These are phyloP conservation scores for Gymnopilus dilepis DNA, from an alignment of 768 basidiomycete genomes.

Conservation along the genomic window DNA sequence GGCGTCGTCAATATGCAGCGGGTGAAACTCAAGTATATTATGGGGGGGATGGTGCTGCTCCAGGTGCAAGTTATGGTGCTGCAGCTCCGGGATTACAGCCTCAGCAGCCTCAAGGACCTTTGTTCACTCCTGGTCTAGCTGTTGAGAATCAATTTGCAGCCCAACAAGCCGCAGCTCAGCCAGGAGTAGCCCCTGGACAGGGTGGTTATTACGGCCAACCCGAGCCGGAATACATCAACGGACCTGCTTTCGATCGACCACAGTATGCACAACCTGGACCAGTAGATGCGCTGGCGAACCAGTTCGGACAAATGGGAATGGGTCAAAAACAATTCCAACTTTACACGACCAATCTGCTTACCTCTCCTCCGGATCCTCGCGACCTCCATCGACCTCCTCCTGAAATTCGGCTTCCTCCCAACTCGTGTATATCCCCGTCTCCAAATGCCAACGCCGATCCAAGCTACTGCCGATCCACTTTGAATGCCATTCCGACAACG, in stretches of 20 bases:
- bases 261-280: conserved; percentile 50
- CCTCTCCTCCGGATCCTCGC: conserved; percentile 89
- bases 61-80: conserved; percentile 45
- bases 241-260: conserved; percentile 44
- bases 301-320: conserved; percentile 91
- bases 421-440: conserved; percentile 77
- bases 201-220: conserved; percentile 47
- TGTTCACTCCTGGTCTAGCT: conserved; percentile 87
- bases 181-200: conserved; percentile 33
- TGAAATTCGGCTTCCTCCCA: conserved; percentile 87
- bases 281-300: conserved; percentile 74
- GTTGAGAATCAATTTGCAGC: conserved; percentile 69
- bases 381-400: conserved; percentile 85
- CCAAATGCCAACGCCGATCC: conserved; percentile 85
- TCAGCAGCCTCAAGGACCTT: conserved; percentile 53
- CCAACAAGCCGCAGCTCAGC: conserved; percentile 65
- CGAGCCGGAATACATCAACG: conserved; percentile 53
- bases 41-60: conserved; percentile 49
- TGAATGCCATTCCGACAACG: conserved; percentile 93
- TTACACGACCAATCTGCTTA: conserved; percentile 90
- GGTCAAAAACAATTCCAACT: conserved; percentile 77
- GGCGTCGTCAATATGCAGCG: conserved; percentile 92
- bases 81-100: conserved; percentile 43
- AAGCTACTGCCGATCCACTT: conserved; percentile 89
- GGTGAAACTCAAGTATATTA: conserved; percentile 94